phyloP scores from a whole-genome alignment of 192 early-diverging fungal species.

The Thamnidium elegans region DNA sequence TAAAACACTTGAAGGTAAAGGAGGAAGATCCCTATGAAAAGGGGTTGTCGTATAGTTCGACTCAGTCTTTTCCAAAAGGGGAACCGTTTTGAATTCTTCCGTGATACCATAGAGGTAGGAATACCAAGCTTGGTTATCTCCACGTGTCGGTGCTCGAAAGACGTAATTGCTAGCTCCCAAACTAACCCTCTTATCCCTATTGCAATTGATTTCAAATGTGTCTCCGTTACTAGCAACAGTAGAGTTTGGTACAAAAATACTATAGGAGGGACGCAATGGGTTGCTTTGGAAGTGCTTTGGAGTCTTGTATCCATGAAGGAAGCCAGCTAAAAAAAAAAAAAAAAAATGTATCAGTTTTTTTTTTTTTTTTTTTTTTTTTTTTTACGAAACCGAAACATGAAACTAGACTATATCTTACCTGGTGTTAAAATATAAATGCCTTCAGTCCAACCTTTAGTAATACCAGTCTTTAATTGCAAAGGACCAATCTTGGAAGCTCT shows the following conservation, averaged over 20 bases:
- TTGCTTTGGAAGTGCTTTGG: slow-evolving; percentile 14
- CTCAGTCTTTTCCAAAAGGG: slow-evolving; percentile 39
- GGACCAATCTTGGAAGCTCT: slow-evolving; percentile 34
- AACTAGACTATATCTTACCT: slow-evolving; percentile 17
- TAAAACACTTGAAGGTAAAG: slow-evolving; percentile 5
- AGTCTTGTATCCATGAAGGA: slow-evolving; percentile 24
- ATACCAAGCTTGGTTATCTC: slow-evolving; percentile 1
- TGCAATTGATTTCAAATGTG: background rate
- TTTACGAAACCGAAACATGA: background rate
- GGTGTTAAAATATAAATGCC: slow-evolving; percentile 47
- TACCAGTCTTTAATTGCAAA: slow-evolving; percentile 32
- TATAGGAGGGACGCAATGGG: slow-evolving; percentile 2
- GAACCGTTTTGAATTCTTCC: slow-evolving; percentile 10
- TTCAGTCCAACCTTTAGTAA: slow-evolving; percentile 40
- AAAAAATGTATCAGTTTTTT: background rate
- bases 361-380: too few species aligned
- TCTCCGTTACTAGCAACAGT: slow-evolving; percentile 6
- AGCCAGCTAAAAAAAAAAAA: slow-evolving; percentile 15
- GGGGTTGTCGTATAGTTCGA: slow-evolving; percentile 31
- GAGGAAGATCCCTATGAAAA: background rate
- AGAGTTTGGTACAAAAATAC: slow-evolving; percentile 17
- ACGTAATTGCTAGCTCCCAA: background rate
- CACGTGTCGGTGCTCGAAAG: background rate
- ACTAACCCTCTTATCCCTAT: background rate
- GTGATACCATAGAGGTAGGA: background rate